Evolutionary conservation across 306 rosid genomes (phyloP).

Genomic region (Bauhinia variegata): DNA sequence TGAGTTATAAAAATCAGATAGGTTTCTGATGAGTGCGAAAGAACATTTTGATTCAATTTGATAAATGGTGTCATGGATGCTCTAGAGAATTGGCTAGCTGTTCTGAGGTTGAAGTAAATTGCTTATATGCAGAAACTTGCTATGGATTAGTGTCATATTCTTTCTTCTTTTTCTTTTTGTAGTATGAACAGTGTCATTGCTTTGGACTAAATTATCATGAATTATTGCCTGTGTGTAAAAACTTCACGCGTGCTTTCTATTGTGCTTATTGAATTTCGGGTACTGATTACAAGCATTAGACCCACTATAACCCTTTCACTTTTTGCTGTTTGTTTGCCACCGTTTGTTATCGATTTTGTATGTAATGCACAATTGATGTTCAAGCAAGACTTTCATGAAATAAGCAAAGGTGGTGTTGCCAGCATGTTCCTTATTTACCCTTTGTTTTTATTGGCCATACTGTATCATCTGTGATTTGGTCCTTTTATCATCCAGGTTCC

Average conservation of each 20-base stretch:
- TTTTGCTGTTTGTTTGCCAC: conserved; percentile 3
- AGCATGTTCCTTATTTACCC: too few relatives aligned
- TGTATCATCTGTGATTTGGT: too few relatives aligned
- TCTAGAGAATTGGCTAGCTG: conserved; percentile 18
- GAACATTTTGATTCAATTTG: background rate
- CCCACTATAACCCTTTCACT: background rate
- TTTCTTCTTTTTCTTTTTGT: background rate
- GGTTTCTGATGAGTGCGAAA: conserved; percentile 21
- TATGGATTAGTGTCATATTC: background rate
- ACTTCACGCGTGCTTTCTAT: conserved; percentile 8
- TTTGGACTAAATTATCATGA: conserved; percentile 19
- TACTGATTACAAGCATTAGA: background rate
- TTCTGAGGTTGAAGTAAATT: conserved; percentile 13
- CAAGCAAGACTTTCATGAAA: conserved; percentile 4
- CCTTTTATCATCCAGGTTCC: too few relatives aligned
- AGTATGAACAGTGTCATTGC: conserved; percentile 24
- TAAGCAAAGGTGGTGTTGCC: conserved; percentile 1
- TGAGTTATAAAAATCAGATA: background rate
- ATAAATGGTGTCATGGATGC: background rate
- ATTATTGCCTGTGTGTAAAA: background rate
- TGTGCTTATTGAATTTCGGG: background rate
- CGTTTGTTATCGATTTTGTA: conserved; percentile 1
- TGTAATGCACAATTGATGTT: conserved; percentile 15
- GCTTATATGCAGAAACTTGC: background rate
- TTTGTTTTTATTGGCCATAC: too few relatives aligned